These are phyloP conservation scores for Cyanodermella asteris DNA, from an alignment of 2,329 filamentous ascomycete genomes.

Conservation along the genomic window DNA sequence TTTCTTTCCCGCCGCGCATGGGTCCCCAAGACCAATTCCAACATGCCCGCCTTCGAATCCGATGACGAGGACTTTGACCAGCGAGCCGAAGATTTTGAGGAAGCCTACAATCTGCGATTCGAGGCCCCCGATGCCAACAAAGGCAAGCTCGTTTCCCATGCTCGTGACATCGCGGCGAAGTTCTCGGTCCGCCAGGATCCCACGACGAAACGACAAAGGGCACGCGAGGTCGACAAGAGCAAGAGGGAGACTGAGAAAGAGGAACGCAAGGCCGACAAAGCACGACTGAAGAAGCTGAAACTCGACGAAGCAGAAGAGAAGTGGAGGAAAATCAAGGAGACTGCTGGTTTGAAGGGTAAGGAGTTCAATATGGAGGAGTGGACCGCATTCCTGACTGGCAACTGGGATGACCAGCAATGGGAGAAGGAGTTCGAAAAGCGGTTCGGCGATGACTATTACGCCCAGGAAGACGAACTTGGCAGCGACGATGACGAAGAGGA, in stretches of 20 bases:
- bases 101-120: slow-evolving; percentile 88
- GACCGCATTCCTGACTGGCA: slow-evolving; percentile 62
- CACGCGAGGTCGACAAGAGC: slow-evolving; percentile 55
- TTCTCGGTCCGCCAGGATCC: slow-evolving; percentile 76
- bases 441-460: slow-evolving; percentile 86
- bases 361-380: slow-evolving; percentile 55
- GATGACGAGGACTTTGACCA: slow-evolving; percentile 63
- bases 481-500: slow-evolving; percentile 20
- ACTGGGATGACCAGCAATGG: slow-evolving; percentile 79
- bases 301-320: slow-evolving; percentile 79
- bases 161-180: slow-evolving; percentile 61
- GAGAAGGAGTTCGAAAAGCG: slow-evolving; percentile 71
- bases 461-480: slow-evolving; percentile 35
- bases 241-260: slow-evolving; percentile 59
- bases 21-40: slow-evolving; percentile 45
- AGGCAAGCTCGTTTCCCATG: slow-evolving; percentile 69
- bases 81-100: slow-evolving; percentile 68
- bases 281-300: slow-evolving; percentile 65
- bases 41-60: slow-evolving; percentile 69
- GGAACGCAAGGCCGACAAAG: slow-evolving; percentile 57
- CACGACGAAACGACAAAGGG: slow-evolving; percentile 50
- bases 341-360: slow-evolving; percentile 55
- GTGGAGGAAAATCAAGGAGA: slow-evolving; percentile 69
- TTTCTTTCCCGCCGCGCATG: slow-evolving; percentile 86
- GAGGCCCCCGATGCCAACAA: slow-evolving; percentile 79